Base-by-base conservation (phyloP, 805 yeast species). In the Wickerhamiella alocasiicola region DNA sequence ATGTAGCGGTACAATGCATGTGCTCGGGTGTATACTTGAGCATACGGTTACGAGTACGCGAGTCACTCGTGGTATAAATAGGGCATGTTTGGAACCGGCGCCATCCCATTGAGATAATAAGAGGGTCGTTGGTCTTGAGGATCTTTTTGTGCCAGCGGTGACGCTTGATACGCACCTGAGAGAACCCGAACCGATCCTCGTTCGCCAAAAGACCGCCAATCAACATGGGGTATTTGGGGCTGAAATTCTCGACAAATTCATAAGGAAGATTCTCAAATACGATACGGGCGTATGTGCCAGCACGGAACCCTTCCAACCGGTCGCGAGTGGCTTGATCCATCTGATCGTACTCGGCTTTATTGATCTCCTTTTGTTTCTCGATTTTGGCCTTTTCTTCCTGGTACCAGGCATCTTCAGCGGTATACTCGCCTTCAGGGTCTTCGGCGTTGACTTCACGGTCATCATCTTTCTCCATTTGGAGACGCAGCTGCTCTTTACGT, bases 61-160 rank as follows among this genome's bases (percentile, higher is more conserved):
- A 91, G 61, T 91, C 99, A 5, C 94, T 76, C 0, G 98, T 91
- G 3, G 98, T 87, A 59, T 87, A 91, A 19, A 91, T 71, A 6
- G 99, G 99, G 42, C 88, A 64, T 0, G 98, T 87, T 62, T 91
- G 99, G 66, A 91, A 93, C 60, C 99, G 71, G 66, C 99, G 76
- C 99, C 98, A 91, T 28, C 99, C 99, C 31, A 91, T 64, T 0
- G 97, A 88, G 36, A 91, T 59, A 41, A 91, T 84, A 49, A 93
- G 68, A 1, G 99, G 98, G 63, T 91, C 99, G 56, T 84, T 93
- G 7, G 96, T 75, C 61, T 91, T 91, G 53, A 91, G 68, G 44
- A 93, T 83, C 70, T 85, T 85, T 57, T 85, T 88, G 63, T 91
- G 96, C 99, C 99, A 91, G 67, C 98, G 77, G 59, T 91, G 99